Conservation (phyloP, 768 basidiomycete species). For the Trametes cingulata region DNA sequence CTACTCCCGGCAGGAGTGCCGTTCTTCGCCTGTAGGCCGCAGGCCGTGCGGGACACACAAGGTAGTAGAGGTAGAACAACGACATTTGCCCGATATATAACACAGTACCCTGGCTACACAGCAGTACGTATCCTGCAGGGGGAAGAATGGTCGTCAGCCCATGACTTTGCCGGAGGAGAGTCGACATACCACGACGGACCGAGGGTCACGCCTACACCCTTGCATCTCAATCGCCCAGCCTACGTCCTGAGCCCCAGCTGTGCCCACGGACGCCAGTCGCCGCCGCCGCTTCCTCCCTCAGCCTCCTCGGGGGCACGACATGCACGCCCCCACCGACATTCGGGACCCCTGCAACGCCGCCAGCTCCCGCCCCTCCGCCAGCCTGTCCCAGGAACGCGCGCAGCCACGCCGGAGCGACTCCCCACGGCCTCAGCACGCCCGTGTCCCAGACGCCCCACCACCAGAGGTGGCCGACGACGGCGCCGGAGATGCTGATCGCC, state of each 20-base stretch:
- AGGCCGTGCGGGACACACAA: background rate
- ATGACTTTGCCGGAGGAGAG: too few species aligned
- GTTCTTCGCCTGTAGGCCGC: too few species aligned
- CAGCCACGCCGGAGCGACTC: conserved; percentile 63
- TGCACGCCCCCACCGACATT: conserved; percentile 52
- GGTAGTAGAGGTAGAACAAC: too few species aligned
- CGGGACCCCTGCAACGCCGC: conserved; percentile 35
- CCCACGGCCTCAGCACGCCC: conserved; percentile 44
- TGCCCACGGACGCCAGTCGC: conserved; percentile 33
- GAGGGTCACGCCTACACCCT: conserved; percentile 2
- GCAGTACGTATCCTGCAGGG: too few species aligned
- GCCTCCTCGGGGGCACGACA: conserved; percentile 47
- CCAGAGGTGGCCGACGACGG: conserved; percentile 79
- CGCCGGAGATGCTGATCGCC: conserved; percentile 61
- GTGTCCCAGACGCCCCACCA: conserved; percentile 68
- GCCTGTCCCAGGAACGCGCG: conserved; percentile 39
- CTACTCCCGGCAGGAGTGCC: too few species aligned
- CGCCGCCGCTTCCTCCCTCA: conserved; percentile 23
- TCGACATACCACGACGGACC: too few species aligned
- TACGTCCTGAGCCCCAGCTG: conserved; percentile 56
- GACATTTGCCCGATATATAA: too few species aligned
- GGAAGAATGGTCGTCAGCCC: too few species aligned
- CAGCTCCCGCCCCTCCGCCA: conserved; percentile 36
- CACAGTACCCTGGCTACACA: too few species aligned
- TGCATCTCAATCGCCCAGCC: conserved; percentile 42